Percentiles rank a stretch among this genome's conserved stretches.
phyloP scores from a whole-genome alignment of 257 asterid genomes.

The Knoxia roxburghii region DNA sequence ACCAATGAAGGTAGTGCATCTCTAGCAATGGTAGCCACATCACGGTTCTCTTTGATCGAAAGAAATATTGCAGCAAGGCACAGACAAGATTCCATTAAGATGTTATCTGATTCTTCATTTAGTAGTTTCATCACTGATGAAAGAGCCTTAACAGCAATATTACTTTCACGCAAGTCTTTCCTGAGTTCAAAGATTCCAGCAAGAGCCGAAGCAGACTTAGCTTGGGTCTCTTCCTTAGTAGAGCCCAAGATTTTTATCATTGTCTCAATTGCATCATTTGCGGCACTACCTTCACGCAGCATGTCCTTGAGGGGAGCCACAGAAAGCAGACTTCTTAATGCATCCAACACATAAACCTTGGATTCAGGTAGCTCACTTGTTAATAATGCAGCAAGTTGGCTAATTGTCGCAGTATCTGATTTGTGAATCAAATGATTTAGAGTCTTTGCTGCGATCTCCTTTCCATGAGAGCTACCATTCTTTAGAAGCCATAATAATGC shows the following conservation, averaged over 20 bases:
- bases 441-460: constrained; percentile 96
- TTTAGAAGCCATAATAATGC: constrained; percentile 93
- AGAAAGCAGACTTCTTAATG: constrained; percentile 81
- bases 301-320: constrained; percentile 81
- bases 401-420: constrained; percentile 95
- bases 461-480: constrained; percentile 92
- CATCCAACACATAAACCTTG: constrained; percentile 83
- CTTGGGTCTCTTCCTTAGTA: constrained; percentile 84
- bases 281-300: constrained; percentile 95
- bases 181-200: constrained; percentile 81
- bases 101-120: constrained; percentile 57
- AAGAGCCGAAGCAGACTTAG: constrained; percentile 82
- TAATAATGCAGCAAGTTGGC: constrained; percentile 93
- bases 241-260: constrained; percentile 81
- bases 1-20: constrained; percentile 70
- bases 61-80: constrained; percentile 91
- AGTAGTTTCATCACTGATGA: constrained; percentile 61
- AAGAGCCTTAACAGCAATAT: constrained; percentile 61
- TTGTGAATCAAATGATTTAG: constrained; percentile 96
- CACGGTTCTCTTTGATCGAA: constrained; percentile 79
- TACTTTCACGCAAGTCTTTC: constrained; percentile 89
- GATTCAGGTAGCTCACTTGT: constrained; percentile 95
- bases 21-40: constrained; percentile 75
- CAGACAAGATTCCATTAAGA: constrained; percentile 65
- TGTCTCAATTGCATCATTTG: constrained; percentile 94